Conservation (phyloP, 106 monocot species). For the Acorus calamus region DNA sequence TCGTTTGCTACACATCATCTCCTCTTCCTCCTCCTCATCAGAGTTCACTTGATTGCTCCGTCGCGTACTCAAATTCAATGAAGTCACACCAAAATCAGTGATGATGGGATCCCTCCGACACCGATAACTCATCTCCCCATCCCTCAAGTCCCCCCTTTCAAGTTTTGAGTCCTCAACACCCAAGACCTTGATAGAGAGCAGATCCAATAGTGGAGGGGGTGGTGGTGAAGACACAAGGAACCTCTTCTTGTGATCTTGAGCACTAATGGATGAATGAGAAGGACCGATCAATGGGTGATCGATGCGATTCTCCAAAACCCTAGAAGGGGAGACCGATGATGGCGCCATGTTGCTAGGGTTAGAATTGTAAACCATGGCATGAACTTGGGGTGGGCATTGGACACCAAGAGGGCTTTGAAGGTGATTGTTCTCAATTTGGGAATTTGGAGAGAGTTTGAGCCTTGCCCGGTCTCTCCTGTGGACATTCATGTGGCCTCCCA, state of each 20-base stretch:
- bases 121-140: conserved; percentile 8
- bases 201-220: conserved; percentile 1
- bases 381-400: conserved; percentile 2
- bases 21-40: conserved; percentile 7
- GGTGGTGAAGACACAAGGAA: conserved; percentile 2
- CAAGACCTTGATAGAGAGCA: neutral
- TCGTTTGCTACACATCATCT: conserved; percentile 10
- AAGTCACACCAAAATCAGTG: too few relatives aligned
- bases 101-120: conserved; percentile 2
- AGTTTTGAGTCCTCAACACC: conserved; percentile 14
- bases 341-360: conserved; percentile 9
- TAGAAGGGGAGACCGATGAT: neutral
- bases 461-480: conserved; percentile 72
- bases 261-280: conserved; percentile 1
- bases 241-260: neutral
- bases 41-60: neutral
- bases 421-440: conserved; percentile 4
- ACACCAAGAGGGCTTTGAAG: neutral
- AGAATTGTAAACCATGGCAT: neutral
- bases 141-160: conserved; percentile 17
- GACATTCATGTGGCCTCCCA: conserved; percentile 86
- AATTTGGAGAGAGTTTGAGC: conserved; percentile 29
- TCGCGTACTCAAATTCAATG: too few relatives aligned
- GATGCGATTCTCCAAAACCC: conserved; percentile 2
- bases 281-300: neutral